These are phyloP conservation scores for Begonia masoniana DNA, from an alignment of 306 rosid genomes.

Conservation along the genomic window DNA sequence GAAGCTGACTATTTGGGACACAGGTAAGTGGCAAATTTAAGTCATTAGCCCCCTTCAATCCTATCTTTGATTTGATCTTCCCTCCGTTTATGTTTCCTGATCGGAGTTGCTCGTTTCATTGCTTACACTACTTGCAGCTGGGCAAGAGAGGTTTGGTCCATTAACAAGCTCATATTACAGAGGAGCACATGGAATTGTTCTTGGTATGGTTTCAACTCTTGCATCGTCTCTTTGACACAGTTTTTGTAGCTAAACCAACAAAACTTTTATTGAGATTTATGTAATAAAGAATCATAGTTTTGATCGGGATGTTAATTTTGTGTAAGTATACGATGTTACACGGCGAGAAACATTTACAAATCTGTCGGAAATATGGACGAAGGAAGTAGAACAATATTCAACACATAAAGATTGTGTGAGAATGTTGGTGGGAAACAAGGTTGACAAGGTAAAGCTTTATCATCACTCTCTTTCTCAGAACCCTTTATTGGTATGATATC, in stretches of 20 bases:
- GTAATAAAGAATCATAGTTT: no score
- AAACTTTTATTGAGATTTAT: no score
- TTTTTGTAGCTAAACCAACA: no score
- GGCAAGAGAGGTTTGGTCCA: constrained; percentile 96
- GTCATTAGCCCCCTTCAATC: background rate
- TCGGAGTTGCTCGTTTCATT: background rate
- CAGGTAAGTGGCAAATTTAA: constrained; percentile 35
- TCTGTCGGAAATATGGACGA: constrained; percentile 62
- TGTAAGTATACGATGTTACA: constrained; percentile 84
- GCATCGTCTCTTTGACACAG: no score
- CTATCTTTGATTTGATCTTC: background rate
- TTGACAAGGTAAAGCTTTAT: constrained; percentile 53
- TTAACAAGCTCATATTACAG: constrained; percentile 84
- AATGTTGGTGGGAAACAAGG: constrained; percentile 83
- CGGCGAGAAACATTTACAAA: constrained; percentile 72
- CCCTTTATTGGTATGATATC: no score
- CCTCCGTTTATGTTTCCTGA: background rate
- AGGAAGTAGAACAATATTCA: constrained; percentile 65
- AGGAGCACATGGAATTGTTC: constrained; percentile 93
- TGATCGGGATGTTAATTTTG: background rate
- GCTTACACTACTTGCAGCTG: constrained; percentile 44
- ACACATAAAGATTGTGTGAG: constrained; percentile 59
- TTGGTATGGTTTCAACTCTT: constrained; percentile 33
- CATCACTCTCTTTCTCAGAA: background rate
- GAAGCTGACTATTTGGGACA: constrained; percentile 99